phyloP scores from a whole-genome alignment of 2,329 filamentous ascomycete species.

The Furcasterigmium sp. region DNA sequence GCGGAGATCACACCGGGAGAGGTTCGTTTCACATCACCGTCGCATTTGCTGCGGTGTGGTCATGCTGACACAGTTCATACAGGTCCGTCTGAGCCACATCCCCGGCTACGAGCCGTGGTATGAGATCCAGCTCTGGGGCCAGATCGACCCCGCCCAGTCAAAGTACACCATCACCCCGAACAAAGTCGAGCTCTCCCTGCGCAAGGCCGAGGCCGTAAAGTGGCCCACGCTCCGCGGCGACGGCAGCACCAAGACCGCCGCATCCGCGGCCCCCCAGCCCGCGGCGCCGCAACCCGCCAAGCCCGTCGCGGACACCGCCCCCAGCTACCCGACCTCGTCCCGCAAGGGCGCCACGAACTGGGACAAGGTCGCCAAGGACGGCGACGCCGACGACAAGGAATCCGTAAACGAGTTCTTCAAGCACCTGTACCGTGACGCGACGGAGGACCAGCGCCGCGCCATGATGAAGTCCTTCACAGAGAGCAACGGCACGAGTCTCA shows the following conservation, averaged over 20 bases:
- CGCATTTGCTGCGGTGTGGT: not conserved
- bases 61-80: not conserved
- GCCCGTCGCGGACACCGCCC: constrained; percentile 23
- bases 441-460: constrained; percentile 76
- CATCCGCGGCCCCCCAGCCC: not conserved
- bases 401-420: constrained; percentile 85
- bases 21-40: constrained; percentile 11
- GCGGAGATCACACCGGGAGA: constrained; percentile 24
- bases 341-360: constrained; percentile 81
- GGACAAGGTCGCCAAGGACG: constrained; percentile 67
- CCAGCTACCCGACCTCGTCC: constrained; percentile 82
- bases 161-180: constrained; percentile 63
- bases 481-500: constrained; percentile 88
- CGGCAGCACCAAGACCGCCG: constrained; percentile 3
- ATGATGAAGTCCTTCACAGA: constrained; percentile 98
- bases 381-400: constrained; percentile 55
- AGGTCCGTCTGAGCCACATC: constrained; percentile 12
- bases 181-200: constrained; percentile 74
- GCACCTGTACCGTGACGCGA: constrained; percentile 71
- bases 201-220: constrained; percentile 63
- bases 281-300: not conserved
- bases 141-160: constrained; percentile 57
- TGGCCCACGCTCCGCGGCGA: constrained; percentile 45
- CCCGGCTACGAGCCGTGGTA: constrained; percentile 11
- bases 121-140: constrained; percentile 46